A percentile compares a stretch with the other conserved stretches of the same genome.
Conservation (phyloP, 2,329 filamentous ascomycete genomes). For the Boeremia exigua region DNA sequence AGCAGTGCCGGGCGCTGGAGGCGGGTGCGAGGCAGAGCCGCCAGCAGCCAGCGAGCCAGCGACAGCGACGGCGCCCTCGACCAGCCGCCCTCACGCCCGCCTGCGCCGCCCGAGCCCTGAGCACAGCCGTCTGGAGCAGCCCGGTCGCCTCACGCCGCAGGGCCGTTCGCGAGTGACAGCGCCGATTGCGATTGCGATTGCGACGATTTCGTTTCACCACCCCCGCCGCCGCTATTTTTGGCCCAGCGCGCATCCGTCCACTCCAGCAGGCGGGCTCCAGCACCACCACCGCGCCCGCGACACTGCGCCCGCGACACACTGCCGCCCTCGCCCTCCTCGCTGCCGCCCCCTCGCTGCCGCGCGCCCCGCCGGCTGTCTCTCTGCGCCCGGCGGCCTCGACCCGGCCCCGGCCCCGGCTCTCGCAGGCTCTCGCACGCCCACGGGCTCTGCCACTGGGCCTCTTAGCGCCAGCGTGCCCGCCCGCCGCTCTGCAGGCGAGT, state of each 20-base stretch:
- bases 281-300: slow-evolving; percentile 18
- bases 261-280: background rate
- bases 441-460: too few relatives aligned
- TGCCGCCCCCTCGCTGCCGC: background rate
- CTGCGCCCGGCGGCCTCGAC: too few relatives aligned
- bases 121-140: background rate
- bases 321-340: slow-evolving; percentile 30
- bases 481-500: too few relatives aligned
- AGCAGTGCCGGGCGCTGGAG: slow-evolving; percentile 24
- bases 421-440: too few relatives aligned
- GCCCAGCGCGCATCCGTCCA: slow-evolving; percentile 9
- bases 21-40: slow-evolving; percentile 26
- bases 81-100: background rate
- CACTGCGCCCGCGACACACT: slow-evolving; percentile 13
- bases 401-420: too few relatives aligned
- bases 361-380: too few relatives aligned
- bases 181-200: slow-evolving; percentile 1
- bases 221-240: slow-evolving; percentile 19
- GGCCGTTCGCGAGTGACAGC: too few relatives aligned
- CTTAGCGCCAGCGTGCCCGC: slow-evolving; percentile 12
- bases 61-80: slow-evolving; percentile 14
- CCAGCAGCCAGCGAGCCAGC: background rate
- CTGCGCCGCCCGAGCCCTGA: too few relatives aligned
- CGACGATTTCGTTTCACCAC: slow-evolving; percentile 11
- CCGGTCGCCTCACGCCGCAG: slow-evolving; percentile 1